Percentiles rank a stretch among this genome's conserved stretches.
Conservation (phyloP, 345 rosid species). For the Rhizophora apiculata region DNA sequence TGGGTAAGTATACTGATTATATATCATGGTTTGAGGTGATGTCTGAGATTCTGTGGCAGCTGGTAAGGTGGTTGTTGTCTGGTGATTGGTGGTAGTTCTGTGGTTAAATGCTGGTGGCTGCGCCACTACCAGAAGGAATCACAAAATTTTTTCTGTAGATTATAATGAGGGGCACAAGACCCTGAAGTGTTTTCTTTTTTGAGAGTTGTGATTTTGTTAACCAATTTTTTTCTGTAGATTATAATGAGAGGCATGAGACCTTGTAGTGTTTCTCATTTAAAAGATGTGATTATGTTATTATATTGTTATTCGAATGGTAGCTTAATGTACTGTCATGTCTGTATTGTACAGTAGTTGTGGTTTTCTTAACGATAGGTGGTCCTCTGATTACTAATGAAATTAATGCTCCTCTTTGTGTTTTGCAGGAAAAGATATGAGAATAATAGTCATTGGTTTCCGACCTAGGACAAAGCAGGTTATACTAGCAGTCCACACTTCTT, state of each 20-base stretch:
- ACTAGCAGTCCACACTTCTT: slow-evolving; percentile 7
- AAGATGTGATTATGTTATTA: not conserved
- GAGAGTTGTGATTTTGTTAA: too few species aligned
- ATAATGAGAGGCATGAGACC: not conserved
- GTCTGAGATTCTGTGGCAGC: not conserved
- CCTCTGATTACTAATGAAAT: not conserved
- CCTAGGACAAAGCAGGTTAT: slow-evolving; percentile 84
- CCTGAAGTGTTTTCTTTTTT: too few species aligned
- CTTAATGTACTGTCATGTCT: not conserved
- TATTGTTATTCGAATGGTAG: not conserved
- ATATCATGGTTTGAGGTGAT: not conserved
- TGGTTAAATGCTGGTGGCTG: too few species aligned
- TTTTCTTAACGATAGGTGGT: not conserved
- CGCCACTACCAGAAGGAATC: too few species aligned
- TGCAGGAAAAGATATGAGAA: slow-evolving; percentile 97
- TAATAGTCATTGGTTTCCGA: slow-evolving; percentile 86
- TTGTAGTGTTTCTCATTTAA: not conserved
- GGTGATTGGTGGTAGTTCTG: too few species aligned
- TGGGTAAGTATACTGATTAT: not conserved
- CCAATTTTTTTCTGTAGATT: too few species aligned
- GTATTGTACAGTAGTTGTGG: not conserved
- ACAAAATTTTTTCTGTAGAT: too few species aligned
- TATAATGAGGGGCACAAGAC: too few species aligned
- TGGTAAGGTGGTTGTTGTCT: too few species aligned
- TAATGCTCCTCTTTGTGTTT: slow-evolving; percentile 16